Percentiles rank a stretch among this genome's conserved stretches.
Evolutionary conservation across 228 moss, liverwort and hornwort species (phyloP).

Genomic region (Sphagnum magellanicum): DNA sequence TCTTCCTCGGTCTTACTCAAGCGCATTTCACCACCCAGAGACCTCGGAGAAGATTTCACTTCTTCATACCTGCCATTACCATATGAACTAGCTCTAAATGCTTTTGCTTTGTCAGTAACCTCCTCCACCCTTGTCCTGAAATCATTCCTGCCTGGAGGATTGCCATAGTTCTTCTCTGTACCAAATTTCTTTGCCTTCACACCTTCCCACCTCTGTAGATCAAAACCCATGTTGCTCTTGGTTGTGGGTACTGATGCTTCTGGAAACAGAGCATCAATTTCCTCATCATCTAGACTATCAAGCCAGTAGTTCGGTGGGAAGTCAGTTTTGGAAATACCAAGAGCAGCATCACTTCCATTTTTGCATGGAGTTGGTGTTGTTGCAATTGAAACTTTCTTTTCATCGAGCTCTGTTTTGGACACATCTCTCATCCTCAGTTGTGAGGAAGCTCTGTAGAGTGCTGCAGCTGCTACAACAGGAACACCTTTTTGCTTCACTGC

Average conservation of each 20-base stretch:
- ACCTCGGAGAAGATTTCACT: not conserved
- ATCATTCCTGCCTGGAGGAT: conserved; percentile 1
- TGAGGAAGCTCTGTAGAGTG: not conserved
- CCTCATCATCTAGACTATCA: conserved; percentile 3
- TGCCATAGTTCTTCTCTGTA: not conserved
- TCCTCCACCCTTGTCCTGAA: conserved; percentile 10
- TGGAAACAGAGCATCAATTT: not conserved
- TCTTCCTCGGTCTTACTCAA: not conserved
- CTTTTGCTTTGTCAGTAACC: not conserved
- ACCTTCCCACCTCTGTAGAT: not conserved
- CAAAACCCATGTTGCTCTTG: not conserved
- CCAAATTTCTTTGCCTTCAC: not conserved
- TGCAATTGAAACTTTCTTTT: not conserved
- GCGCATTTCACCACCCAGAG: not conserved
- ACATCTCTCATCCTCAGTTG: not conserved
- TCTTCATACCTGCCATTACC: not conserved
- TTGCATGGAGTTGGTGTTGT: not conserved
- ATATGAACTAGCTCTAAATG: not conserved
- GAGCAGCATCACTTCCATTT: not conserved
- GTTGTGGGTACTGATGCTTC: not conserved
- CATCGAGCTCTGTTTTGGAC: not conserved
- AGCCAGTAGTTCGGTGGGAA: not conserved
- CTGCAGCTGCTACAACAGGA: not conserved
- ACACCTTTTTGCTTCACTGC: not conserved
- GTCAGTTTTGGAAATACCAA: not conserved